phyloP scores from a whole-genome alignment of 495 filamentous ascomycete genomes.

The Aspergillus haitiensis region DNA sequence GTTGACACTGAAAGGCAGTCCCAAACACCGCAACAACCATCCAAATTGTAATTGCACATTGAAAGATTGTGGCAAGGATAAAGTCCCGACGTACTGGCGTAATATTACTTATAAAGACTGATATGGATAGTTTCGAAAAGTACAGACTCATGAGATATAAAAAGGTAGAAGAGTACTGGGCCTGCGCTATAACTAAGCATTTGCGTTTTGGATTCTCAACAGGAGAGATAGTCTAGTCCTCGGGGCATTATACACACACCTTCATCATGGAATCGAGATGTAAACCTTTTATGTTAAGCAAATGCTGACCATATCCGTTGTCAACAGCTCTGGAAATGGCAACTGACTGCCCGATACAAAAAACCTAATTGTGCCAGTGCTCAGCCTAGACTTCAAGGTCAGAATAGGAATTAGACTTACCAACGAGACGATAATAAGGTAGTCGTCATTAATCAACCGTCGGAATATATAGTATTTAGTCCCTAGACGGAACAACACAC shows the following conservation, averaged over 20 bases:
- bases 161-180: slow-evolving; percentile 28
- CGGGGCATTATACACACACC: slow-evolving; percentile 15
- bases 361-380: slow-evolving; percentile 12
- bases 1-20: slow-evolving; percentile 29
- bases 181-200: neutral
- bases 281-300: slow-evolving; percentile 14
- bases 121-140: slow-evolving; percentile 32
- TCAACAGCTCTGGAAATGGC: slow-evolving; percentile 29
- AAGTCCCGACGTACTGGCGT: slow-evolving; percentile 24
- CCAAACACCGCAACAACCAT: slow-evolving; percentile 24
- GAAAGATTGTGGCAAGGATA: slow-evolving; percentile 21
- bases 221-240: neutral
- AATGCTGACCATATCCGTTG: slow-evolving; percentile 33
- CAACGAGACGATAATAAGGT: slow-evolving; percentile 22
- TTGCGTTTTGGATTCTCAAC: neutral
- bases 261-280: slow-evolving; percentile 32
- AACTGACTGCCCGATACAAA: slow-evolving; percentile 27
- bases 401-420: slow-evolving; percentile 12
- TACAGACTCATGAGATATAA: slow-evolving; percentile 29
- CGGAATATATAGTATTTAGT: slow-evolving; percentile 31
- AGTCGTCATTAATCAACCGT: slow-evolving; percentile 24
- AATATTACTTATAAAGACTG: slow-evolving; percentile 28
- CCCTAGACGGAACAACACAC: slow-evolving; percentile 27
- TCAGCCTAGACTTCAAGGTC: too few species aligned
- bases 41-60: slow-evolving; percentile 20